phyloP scores from a whole-genome alignment of 1,139 yeast species.

The Lodderomyces jiufengensis region DNA sequence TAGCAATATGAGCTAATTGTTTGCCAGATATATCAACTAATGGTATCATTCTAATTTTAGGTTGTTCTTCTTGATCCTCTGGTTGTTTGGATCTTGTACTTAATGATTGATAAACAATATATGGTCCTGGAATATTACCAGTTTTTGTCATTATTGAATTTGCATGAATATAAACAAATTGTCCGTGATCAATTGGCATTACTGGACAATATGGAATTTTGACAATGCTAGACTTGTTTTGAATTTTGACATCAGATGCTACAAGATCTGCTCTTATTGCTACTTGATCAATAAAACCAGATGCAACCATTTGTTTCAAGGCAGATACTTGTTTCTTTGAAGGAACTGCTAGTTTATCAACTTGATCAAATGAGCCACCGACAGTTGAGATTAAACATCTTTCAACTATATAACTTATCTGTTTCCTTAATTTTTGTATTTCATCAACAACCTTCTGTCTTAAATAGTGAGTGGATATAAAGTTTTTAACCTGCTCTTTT shows the following conservation, averaged over 20 bases:
- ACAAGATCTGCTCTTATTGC: conserved; percentile 79
- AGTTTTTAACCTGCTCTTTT: conserved; percentile 36
- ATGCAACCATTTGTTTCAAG: conserved; percentile 84
- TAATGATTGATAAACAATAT: conserved; percentile 65
- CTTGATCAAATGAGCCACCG: conserved; percentile 21
- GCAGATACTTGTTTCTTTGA: conserved; percentile 65
- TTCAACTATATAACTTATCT: conserved; percentile 66
- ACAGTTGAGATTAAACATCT: conserved; percentile 53
- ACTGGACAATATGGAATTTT: conserved; percentile 74
- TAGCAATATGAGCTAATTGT: conserved; percentile 76
- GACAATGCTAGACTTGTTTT: conserved; percentile 57
- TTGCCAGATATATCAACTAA: conserved; percentile 73
- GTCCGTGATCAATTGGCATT: conserved; percentile 53
- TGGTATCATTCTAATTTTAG: conserved; percentile 67
- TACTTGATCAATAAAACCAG: conserved; percentile 90
- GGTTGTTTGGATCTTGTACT: conserved; percentile 43
- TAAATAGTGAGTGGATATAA: conserved; percentile 59
- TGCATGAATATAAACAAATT: conserved; percentile 74
- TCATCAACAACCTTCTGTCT: conserved; percentile 79
- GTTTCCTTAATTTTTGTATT: conserved; percentile 74
- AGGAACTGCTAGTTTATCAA: conserved; percentile 62
- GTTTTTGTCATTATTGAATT: conserved; percentile 52
- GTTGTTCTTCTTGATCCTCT: conserved; percentile 23
- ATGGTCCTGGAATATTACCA: conserved; percentile 72
- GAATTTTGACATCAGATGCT: conserved; percentile 57